Percentiles rank a stretch among this genome's conserved stretches.
These are phyloP conservation scores for Trichoderma sp. DNA, from an alignment of 2,329 filamentous ascomycete species.

Conservation along the genomic window DNA sequence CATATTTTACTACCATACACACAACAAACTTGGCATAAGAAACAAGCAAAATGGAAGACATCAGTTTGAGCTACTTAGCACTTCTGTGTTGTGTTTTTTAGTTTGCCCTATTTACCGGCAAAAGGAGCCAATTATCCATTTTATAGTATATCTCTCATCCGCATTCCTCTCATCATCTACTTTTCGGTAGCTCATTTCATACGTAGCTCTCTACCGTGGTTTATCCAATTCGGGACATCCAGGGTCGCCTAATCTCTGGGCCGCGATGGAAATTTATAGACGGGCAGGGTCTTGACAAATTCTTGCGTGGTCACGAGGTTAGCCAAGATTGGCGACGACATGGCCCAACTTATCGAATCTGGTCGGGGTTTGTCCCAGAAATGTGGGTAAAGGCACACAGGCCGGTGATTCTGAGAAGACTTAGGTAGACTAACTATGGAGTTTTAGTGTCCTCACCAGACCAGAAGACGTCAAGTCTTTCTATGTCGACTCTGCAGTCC, in stretches of 20 bases:
- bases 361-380: neutral
- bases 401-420: neutral
- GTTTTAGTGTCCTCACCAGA: neutral
- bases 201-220: neutral
- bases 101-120: too few relatives aligned
- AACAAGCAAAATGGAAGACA: too few relatives aligned
- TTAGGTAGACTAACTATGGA: neutral
- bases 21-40: too few relatives aligned
- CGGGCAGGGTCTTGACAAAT: neutral
- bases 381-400: neutral
- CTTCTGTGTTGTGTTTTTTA: too few relatives aligned
- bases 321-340: neutral
- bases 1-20: too few relatives aligned
- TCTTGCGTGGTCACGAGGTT: neutral
- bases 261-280: neutral
- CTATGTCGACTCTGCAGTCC: neutral
- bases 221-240: neutral
- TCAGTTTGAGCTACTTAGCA: too few relatives aligned
- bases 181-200: neutral
- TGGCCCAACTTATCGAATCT: neutral
- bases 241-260: neutral
- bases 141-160: neutral
- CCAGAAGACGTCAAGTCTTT: neutral
- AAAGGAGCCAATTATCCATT: too few relatives aligned
- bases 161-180: neutral